Conservation (phyloP, 768 basidiomycete genomes). For the Clavulina sp. region DNA sequence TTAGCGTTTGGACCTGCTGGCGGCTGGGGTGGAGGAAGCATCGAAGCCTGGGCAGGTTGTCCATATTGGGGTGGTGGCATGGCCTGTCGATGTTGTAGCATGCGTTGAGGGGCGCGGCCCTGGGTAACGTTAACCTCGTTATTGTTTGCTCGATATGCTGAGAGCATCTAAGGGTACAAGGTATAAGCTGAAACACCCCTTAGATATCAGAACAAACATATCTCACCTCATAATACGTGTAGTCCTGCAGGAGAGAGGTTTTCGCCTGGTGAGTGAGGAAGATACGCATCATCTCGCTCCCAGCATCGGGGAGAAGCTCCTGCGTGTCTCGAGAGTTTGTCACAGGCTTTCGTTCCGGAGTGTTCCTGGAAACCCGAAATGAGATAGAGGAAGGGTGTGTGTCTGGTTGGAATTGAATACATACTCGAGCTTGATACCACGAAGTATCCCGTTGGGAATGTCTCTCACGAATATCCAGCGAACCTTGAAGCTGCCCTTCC, state of each 20-base stretch:
- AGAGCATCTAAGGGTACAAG: too few species aligned
- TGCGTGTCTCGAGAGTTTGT: constrained; percentile 97
- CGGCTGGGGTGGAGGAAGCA: too few species aligned
- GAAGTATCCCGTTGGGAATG: constrained; percentile 73
- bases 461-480: constrained; percentile 96
- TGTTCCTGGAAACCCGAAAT: constrained; percentile 45
- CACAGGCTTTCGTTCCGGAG: constrained; percentile 94
- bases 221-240: constrained; percentile 75
- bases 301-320: constrained; percentile 88
- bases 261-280: constrained; percentile 86
- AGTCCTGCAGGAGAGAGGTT: constrained; percentile 86
- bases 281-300: constrained; percentile 90
- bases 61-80: too few species aligned
- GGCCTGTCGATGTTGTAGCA: too few species aligned
- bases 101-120: too few species aligned
- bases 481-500: constrained; percentile 99
- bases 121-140: too few species aligned
- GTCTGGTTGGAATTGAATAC: constrained; percentile 11
- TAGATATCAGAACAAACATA: neutral
- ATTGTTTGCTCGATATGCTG: too few species aligned
- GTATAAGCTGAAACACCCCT: too few species aligned
- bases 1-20: too few species aligned
- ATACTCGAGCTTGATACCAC: constrained; percentile 79
- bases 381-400: constrained; percentile 5
- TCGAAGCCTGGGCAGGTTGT: too few species aligned